A percentile compares a stretch with the other conserved stretches of the same genome.
Evolutionary conservation across 2,329 filamentous ascomycete genomes (phyloP).

Genomic region (Fusarium virguliforme): DNA sequence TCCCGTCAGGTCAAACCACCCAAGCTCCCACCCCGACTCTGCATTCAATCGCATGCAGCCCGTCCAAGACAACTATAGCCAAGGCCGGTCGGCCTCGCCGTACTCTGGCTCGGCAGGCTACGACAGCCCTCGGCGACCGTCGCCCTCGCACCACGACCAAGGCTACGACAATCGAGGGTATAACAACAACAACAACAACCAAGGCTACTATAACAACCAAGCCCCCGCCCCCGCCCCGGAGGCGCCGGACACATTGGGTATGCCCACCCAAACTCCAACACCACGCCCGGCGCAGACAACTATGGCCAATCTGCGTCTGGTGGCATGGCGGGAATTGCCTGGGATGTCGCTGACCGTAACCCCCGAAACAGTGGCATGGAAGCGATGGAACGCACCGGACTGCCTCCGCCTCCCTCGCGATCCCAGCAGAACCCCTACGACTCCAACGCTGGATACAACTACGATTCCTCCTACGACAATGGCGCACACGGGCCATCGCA

Average conservation of each 20-base stretch:
- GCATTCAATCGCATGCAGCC: constrained; percentile 42
- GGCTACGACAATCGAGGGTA: constrained; percentile 24
- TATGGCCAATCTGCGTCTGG: constrained; percentile 74
- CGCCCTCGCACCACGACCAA: constrained; percentile 43
- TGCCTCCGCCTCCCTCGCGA: constrained; percentile 59
- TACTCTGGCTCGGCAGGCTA: constrained; percentile 44
- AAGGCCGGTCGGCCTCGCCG: constrained; percentile 36
- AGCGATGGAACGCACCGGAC: constrained; percentile 65
- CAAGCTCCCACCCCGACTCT: constrained; percentile 48
- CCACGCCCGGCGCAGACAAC: constrained; percentile 77
- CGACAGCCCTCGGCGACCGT: constrained; percentile 44
- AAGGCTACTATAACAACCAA: constrained; percentile 31
- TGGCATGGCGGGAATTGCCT: constrained; percentile 78
- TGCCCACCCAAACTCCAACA: constrained; percentile 50
- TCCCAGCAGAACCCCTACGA: constrained; percentile 50
- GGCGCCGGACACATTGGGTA: constrained; percentile 49
- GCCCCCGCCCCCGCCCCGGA: constrained; percentile 5
- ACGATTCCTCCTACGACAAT: constrained; percentile 41
- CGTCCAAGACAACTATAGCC: constrained; percentile 42
- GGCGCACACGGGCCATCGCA: constrained; percentile 53
- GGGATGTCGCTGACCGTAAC: constrained; percentile 76
- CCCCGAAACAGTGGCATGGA: constrained; percentile 76
- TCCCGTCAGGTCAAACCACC: constrained; percentile 39
- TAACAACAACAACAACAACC: constrained; percentile 43
- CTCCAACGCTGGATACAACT: constrained; percentile 46